phyloP scores from a whole-genome alignment of 177 flowering plant genomes.

The Vitis hybrid region DNA sequence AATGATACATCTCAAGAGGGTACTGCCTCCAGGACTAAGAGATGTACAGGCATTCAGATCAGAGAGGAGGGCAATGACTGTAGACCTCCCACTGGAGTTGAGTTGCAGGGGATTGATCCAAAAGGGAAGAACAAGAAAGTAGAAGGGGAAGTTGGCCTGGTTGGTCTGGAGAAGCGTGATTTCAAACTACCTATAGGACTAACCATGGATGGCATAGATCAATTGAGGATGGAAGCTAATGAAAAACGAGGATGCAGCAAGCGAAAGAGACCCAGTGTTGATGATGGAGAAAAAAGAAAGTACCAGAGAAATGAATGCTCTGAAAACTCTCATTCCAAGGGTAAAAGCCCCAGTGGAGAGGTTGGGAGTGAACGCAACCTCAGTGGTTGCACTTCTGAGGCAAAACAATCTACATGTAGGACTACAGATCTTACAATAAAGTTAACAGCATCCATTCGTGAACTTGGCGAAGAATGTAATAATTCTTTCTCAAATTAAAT shows the following conservation, averaged over 20 bases:
- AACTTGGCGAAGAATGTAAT: slow-evolving; percentile 18
- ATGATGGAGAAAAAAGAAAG: background rate
- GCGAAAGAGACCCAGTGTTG: background rate
- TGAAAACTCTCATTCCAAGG: background rate
- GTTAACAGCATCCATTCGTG: slow-evolving; percentile 15
- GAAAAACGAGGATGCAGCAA: background rate
- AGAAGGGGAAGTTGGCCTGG: background rate
- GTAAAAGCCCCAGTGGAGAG: background rate
- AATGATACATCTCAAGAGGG: background rate
- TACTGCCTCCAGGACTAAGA: background rate
- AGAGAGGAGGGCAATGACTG: background rate
- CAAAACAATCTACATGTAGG: slow-evolving; percentile 12
- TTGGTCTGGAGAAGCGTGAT: background rate
- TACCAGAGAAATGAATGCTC: background rate
- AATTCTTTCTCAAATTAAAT: background rate
- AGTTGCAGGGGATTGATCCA: background rate
- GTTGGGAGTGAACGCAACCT: background rate
- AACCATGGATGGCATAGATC: background rate
- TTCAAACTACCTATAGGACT: background rate
- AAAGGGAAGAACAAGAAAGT: slow-evolving; percentile 3
- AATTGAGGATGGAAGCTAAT: background rate
- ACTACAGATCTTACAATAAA: slow-evolving; percentile 8
- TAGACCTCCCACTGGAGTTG: background rate
- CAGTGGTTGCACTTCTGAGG: background rate
- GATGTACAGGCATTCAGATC: no score